Base-by-base conservation (phyloP, 192 early-diverging fungal species). In the Rhizoclosmatium sp. region DNA sequence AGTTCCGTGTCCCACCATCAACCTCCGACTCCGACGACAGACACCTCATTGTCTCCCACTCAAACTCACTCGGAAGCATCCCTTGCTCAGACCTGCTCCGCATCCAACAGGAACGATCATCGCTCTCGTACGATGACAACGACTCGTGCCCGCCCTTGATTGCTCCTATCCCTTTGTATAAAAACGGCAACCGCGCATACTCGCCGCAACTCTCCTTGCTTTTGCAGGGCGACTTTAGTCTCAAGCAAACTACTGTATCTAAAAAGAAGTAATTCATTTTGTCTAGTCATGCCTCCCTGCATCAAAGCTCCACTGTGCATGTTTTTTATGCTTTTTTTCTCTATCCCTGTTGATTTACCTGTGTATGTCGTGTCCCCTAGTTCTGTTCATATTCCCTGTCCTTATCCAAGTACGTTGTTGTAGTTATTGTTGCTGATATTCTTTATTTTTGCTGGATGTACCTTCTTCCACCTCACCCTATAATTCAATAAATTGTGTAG, bases 131-230 rank as follows among this genome's bases (percentile, higher is more conserved):
- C 66, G 66, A 23, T 44, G 66, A 12, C 19, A 5, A 40, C 16
- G 47, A 44, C 9, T 19, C 19, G 0, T 68, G 66, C 21, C 66
- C 66, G 14, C 0, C 66, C 10, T 21, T 68, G 66, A 19, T 68
- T 5, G 66, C 66, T 41, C 66, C 66, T 16, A 21, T 44, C 66
- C 39, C 66, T 19, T n/a, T 65, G n/a, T 65, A 65, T 31, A 65
- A 65, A 65, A 56, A 56, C 19, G 54, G 54, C 4, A 19, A 21
- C 9, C 19, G 60, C 60, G 5, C 21, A 5, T 62, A 7, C 21
- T 62, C 60, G 60, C 21, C 60, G 7, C 60, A 62, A 21, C 39
- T 62, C 7, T 19, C 7, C 23, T 7, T 62, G 60, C 39, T 62
- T 19, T 62, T 62, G 60, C 60, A 62, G 23, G 60, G 60, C 21